Conservation (phyloP, 2,329 filamentous ascomycete genomes). For the Trichoderma citrinoviride region DNA sequence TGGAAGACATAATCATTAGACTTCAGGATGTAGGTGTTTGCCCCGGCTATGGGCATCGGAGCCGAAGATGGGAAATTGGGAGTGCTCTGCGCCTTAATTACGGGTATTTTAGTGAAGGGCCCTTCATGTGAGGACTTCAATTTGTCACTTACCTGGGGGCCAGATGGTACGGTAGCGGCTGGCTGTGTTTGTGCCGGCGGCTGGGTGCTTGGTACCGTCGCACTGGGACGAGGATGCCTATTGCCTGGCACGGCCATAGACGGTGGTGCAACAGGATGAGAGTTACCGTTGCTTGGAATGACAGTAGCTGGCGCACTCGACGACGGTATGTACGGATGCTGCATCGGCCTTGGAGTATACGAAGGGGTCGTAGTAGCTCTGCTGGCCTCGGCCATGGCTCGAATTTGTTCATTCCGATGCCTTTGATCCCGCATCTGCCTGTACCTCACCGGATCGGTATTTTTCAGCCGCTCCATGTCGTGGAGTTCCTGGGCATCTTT, state of each 20-base stretch:
- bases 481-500: slow-evolving; percentile 49
- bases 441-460: slow-evolving; percentile 36
- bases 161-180: background rate
- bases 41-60: slow-evolving; percentile 36
- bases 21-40: slow-evolving; percentile 38
- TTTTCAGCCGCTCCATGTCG: slow-evolving; percentile 35
- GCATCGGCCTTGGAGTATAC: background rate
- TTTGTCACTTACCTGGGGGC: background rate
- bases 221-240: no score
- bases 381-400: background rate
- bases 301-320: background rate
- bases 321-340: background rate
- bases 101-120: background rate
- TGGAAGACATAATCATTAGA: background rate
- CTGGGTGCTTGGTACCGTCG: background rate
- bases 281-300: background rate
- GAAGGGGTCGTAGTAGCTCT: background rate
- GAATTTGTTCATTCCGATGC: slow-evolving; percentile 10
- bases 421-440: slow-evolving; percentile 24
- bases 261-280: no score
- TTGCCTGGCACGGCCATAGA: no score
- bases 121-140: background rate
- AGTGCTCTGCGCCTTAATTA: background rate
- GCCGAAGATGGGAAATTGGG: slow-evolving; percentile 19
- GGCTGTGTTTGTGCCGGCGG: background rate